Evolutionary conservation across 345 rosid species (phyloP), one percentile per base, ranked within the genome.

Genomic region (Lagerstroemia speciosa): DNA sequence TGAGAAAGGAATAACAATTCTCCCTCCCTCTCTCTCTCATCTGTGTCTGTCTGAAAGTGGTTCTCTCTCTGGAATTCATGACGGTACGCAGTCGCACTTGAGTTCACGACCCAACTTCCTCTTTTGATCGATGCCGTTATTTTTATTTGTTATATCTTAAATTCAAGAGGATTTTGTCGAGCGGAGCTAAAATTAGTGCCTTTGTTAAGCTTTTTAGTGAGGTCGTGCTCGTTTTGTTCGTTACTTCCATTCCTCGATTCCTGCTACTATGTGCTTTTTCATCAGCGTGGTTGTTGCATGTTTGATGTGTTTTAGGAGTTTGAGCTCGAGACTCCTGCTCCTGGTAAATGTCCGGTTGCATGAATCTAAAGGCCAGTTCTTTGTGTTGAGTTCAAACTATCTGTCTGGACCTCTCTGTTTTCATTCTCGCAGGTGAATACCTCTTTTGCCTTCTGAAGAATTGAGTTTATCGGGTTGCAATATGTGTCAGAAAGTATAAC

Each of bases 51-150:
- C 38, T 36, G 38, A 1, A 24, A 45, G 46, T n/a, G 40, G 27
- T 33, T 55, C 17, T 36, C 61, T 68, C 53, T 55, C 31, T 68
- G 6, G 71, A 58, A 68, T 68, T 55, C 64, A 68, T 68, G 71
- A 36, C 64, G 71, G 64, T 68, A 68, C 34, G 71, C 38, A 20
- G 55, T 55, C 32, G 71, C 43, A 7, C 48, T 43, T 43, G 48
- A 43, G 15, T 43, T 43, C 19, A 16, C 48, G 48, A 43, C 48
- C 48, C 48, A 15, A 43, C 19, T 43, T 16, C 48, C 17, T 16
- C 19, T 16, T 55, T 57, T 45, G 64, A 33, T 53, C 22, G 52
- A 34, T 67, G 41, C 64, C 27, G 36, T 41, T 43, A 43, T 3
- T 43, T 43, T 15, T 10, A 43, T 19, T 12, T 15, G 17, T 43